Evolutionary conservation across 495 filamentous ascomycete genomes (phyloP), one percentile per base, ranked within the genome.

Genomic region (Aspergillus baeticus): DNA sequence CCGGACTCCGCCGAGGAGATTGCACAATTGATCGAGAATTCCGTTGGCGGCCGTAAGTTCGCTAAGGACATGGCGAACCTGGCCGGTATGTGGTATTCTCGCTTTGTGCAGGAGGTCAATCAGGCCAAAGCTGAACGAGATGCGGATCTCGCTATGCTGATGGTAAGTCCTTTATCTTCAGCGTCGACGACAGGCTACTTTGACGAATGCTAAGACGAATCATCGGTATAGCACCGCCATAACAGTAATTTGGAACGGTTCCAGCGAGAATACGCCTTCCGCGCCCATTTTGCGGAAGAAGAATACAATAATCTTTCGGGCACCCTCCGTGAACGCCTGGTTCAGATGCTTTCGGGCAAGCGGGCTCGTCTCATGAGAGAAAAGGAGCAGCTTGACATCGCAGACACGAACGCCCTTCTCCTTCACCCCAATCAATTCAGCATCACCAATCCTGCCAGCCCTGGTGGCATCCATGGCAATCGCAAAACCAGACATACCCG

Each of bases 351-450:
- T 47, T 86, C 82, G 13, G 77, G 83, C 31, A 93, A 92, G 65
- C 88, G 89, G 49, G 79, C 81, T 47, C 82, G 88, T 39, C 75
- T 98, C 36, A 82, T 87, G 63, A 86, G 87, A 55, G 94, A 98
- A 61, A 97, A 96, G 66, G 95, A 98, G 59, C 72, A 85, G 65
- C 69, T 95, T 34, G 94, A 98, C 59, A 89, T 97, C 34, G 83
- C 87, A 13, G 95, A 98, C 63, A 87, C 84, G 55, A 95, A 89
- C 60, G 90, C 94, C 11, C 81, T 95, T 5, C 84, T 96, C 29
- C 82, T 96, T 6, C 91, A 98, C 63, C 92, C 95, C 13, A 93
- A 87, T 59, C 94, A 98, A 65, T 97, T 92, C 71, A 88, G 87
- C 69, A 84, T 96, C 55, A 85, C 84, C 60, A 89, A 90, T 67